Percentiles rank a stretch among this genome's conserved stretches.
Evolutionary conservation across 352 stramenopile species (phyloP).

Genomic region (Lagenidium giganteum): DNA sequence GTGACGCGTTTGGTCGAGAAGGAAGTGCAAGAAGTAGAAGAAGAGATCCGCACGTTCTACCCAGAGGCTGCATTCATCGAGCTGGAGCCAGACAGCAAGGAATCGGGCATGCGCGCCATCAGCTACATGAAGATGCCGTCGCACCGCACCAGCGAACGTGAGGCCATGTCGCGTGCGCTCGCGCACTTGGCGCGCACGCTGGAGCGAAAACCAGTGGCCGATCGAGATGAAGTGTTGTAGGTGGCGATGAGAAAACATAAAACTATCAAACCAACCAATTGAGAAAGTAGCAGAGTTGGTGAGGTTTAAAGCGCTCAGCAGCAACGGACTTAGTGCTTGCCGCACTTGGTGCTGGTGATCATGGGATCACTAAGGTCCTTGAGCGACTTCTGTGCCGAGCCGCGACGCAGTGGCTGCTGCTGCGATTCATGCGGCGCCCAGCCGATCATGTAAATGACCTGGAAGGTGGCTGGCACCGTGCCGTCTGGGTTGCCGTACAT

Average conservation of each 20-base stretch:
- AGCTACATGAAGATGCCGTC: slow-evolving; percentile 79
- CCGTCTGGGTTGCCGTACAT: slow-evolving; percentile 88
- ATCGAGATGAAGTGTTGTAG: too few species aligned
- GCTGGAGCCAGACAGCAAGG: slow-evolving; percentile 93
- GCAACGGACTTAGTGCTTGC: too few species aligned
- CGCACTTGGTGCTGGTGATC: too few species aligned
- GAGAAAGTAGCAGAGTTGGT: too few species aligned
- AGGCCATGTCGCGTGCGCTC: slow-evolving; percentile 76
- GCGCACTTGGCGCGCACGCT: slow-evolving; percentile 72
- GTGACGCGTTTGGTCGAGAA: slow-evolving; percentile 95
- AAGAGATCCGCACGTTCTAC: slow-evolving; percentile 90
- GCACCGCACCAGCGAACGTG: slow-evolving; percentile 76
- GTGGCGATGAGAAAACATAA: too few species aligned
- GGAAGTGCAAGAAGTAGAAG: slow-evolving; percentile 95
- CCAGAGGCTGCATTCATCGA: slow-evolving; percentile 96
- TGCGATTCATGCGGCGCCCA: slow-evolving; percentile 96
- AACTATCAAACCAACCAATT: too few species aligned
- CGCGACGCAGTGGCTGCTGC: slow-evolving; percentile 85
- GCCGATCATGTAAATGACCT: slow-evolving; percentile 98
- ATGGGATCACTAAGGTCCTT: too few species aligned
- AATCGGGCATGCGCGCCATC: slow-evolving; percentile 83
- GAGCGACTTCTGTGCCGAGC: slow-evolving; percentile 69
- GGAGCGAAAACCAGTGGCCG: too few species aligned
- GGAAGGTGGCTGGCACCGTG: slow-evolving; percentile 92
- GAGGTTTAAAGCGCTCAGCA: too few species aligned